Evolutionary conservation across 495 filamentous ascomycete species (phyloP).

Genomic region (Aspergillus biplanus): DNA sequence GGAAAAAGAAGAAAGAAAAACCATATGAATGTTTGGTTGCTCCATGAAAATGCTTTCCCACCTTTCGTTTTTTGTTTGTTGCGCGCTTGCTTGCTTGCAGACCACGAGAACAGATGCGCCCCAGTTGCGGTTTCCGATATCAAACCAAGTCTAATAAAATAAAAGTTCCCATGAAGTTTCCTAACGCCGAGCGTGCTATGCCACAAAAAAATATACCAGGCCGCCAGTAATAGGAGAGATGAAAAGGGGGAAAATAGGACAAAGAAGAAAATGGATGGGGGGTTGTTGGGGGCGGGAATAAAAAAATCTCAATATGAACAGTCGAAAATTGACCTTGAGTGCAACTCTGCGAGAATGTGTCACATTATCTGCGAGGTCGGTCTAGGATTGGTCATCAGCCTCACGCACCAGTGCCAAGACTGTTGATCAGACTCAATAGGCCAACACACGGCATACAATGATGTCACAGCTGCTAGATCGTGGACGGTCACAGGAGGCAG

Average conservation of each 20-base stretch:
- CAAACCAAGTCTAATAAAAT: conserved; percentile 30
- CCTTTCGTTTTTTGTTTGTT: conserved; percentile 23
- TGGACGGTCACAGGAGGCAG: conserved; percentile 7
- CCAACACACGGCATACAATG: conserved; percentile 22
- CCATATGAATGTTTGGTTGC: conserved; percentile 24
- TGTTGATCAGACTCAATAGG: conserved; percentile 18
- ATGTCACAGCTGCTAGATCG: conserved; percentile 18
- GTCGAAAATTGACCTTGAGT: conserved; percentile 18
- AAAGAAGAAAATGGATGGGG: conserved; percentile 11
- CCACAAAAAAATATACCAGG: conserved; percentile 32
- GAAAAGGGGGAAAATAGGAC: conserved; percentile 14
- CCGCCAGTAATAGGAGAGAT: conserved; percentile 20
- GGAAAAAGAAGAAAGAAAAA: conserved; percentile 16
- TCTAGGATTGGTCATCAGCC: conserved; percentile 18
- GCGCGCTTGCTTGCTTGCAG: conserved; percentile 19
- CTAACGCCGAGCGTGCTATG: conserved; percentile 37
- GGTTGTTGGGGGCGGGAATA: not conserved
- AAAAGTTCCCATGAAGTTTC: conserved; percentile 19
- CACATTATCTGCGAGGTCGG: conserved; percentile 8
- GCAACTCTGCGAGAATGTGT: conserved; percentile 17
- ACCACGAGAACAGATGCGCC: conserved; percentile 31
- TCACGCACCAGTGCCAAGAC: conserved; percentile 19
- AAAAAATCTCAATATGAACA: conserved; percentile 29
- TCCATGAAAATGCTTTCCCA: conserved; percentile 31
- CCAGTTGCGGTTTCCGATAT: conserved; percentile 26